Evolutionary conservation across 805 yeast genomes (phyloP).

Genomic region (Cyberlindnera euphorbiiphila): DNA sequence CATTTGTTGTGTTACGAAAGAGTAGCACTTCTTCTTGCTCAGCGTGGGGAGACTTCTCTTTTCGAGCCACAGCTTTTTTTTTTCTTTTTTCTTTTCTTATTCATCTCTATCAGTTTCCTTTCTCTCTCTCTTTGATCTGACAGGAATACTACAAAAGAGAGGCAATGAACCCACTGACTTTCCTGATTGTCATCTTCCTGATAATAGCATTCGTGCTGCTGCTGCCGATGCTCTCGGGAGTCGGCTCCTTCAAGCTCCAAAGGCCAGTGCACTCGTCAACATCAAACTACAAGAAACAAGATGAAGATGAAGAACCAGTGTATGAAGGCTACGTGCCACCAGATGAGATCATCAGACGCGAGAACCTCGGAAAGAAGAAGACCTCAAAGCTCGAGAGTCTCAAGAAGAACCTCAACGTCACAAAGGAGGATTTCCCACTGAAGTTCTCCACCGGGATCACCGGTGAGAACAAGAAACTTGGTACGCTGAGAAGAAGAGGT

Average conservation of each 20-base stretch:
- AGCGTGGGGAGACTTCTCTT: too few relatives aligned
- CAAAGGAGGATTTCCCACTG: slow-evolving; percentile 23
- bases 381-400: slow-evolving; percentile 11
- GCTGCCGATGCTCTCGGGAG: slow-evolving; percentile 49
- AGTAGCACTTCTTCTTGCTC: too few relatives aligned
- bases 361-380: slow-evolving; percentile 11
- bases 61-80: too few relatives aligned
- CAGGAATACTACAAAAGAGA: neutral
- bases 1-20: too few relatives aligned
- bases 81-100: neutral
- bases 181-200: slow-evolving; percentile 38
- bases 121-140: neutral
- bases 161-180: slow-evolving; percentile 9
- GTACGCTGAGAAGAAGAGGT: slow-evolving; percentile 23
- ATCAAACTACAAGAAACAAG: slow-evolving; percentile 1
- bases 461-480: neutral
- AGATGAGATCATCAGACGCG: slow-evolving; percentile 20
- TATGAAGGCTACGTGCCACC: slow-evolving; percentile 24
- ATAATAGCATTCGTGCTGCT: slow-evolving; percentile 38
- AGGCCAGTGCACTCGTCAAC: neutral
- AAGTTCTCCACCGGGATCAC: slow-evolving; percentile 15
- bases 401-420: slow-evolving; percentile 16
- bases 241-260: slow-evolving; percentile 38
- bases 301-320: slow-evolving; percentile 1
- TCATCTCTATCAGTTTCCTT: neutral